phyloP scores from a whole-genome alignment of 208 protist species.

The Phytomonas sp. region DNA sequence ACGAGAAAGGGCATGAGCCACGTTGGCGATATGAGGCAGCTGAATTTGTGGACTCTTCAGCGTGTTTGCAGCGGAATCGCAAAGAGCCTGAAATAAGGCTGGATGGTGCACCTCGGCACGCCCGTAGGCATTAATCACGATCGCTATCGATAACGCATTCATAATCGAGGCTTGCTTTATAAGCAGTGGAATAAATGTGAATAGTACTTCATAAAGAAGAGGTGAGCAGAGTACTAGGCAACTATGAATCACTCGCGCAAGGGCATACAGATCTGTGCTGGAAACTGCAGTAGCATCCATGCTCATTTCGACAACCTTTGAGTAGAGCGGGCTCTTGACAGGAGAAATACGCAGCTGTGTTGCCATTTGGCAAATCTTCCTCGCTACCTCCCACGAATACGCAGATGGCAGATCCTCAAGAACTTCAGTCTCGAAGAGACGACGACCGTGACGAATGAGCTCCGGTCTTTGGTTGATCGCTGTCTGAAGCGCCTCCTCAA shows the following conservation, averaged over 20 bases:
- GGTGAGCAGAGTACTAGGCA: constrained; percentile 66
- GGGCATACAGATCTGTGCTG: constrained; percentile 48
- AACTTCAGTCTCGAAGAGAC: constrained; percentile 72
- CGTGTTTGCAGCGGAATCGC: constrained; percentile 36
- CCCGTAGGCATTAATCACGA: constrained; percentile 85
- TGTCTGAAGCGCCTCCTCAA: constrained; percentile 65
- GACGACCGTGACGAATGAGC: constrained; percentile 62
- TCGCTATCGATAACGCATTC: constrained; percentile 64
- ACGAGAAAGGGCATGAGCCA: constrained; percentile 71
- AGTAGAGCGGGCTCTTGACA: constrained; percentile 49
- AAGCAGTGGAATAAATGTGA: constrained; percentile 67
- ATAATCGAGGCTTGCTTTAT: constrained; percentile 27
- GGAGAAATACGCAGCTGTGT: constrained; percentile 67
- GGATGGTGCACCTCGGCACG: constrained; percentile 73
- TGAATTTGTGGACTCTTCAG: constrained; percentile 61
- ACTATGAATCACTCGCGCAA: constrained; percentile 77
- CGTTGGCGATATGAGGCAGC: constrained; percentile 81
- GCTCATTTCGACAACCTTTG: constrained; percentile 33
- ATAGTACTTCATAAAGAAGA: constrained; percentile 69
- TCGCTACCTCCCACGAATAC: constrained; percentile 47
- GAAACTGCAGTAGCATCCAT: constrained; percentile 26
- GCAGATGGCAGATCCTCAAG: constrained; percentile 53
- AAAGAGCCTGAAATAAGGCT: constrained; percentile 62
- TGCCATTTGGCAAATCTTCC: constrained; percentile 58
- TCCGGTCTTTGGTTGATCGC: constrained; percentile 43